Base-by-base conservation (phyloP, 1,139 yeast genomes). In the Lodderomyces margitis region DNA sequence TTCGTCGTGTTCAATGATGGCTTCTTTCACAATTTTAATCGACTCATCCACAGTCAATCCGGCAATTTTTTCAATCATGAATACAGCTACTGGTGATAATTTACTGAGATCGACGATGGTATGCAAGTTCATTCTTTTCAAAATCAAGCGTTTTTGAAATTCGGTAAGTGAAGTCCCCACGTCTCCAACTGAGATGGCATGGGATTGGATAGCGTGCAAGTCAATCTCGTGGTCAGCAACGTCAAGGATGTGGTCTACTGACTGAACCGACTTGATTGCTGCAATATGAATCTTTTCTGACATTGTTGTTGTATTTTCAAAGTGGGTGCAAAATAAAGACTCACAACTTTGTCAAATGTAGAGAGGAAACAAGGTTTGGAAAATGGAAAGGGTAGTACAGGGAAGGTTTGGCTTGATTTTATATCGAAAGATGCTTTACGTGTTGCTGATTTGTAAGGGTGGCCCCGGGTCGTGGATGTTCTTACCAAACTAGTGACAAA, bases 1-100 rank as follows among this genome's bases (percentile, higher is more conserved):
- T 34, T 62, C 69, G 2, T 54, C 51, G 50, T 75, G 80, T 31
- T 70, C 68, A 1, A 50, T 61, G 3, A 68, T 46, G 4, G 74
- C 66, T n/a, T 63, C 58, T 37, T 58, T 52, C 38, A 80, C 59
- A 35, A 76, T 67, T 19, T 58, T 62, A 3, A 74, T 24, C 0
- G 81, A 70, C 41, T 73, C 74, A 9, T 62, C 66, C 14, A 61
- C 55, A 2, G 68, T 40, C 53, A 78, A 49, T 15, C 51, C 48
- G 17, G 59, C 61, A 39, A 74, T 60, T 48, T 70, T 70, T 33
- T 65, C 66, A 51, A 69, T 56, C 56, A 75, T 59, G 51, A 58
- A 73, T 23, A 64, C 52, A 28, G 58, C 64, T 16, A 55, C 52
- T n/a, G 59, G 46, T 3, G 72, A 72, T 39, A 68, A 56, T 37